Evolutionary conservation across 768 basidiomycete genomes (phyloP).

Genomic region (Rhodotorula toruloides): DNA sequence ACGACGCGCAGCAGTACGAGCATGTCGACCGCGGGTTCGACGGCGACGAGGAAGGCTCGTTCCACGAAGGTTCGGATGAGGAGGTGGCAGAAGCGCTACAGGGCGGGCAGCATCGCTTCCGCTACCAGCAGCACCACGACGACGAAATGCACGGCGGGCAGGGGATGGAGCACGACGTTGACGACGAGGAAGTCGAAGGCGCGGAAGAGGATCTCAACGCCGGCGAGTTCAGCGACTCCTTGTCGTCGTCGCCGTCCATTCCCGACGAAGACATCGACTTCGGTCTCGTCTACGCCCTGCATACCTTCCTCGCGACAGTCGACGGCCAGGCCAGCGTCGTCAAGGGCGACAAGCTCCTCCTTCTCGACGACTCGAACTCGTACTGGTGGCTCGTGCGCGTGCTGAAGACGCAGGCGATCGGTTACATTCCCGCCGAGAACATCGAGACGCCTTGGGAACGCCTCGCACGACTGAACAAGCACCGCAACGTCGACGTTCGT

Average conservation of each 20-base stretch:
- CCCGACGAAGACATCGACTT: conserved; percentile 65
- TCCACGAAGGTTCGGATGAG: not conserved
- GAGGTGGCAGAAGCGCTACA: conserved; percentile 6
- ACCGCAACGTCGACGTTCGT: conserved; percentile 90
- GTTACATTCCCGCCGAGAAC: conserved; percentile 98
- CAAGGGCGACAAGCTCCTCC: conserved; percentile 90
- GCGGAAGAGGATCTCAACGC: conserved; percentile 31
- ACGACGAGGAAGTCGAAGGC: conserved; percentile 19
- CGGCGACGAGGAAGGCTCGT: not conserved
- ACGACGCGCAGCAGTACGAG: not conserved
- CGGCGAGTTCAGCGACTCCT: conserved; percentile 37
- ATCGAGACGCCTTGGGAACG: conserved; percentile 98
- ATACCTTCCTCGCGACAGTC: conserved; percentile 94
- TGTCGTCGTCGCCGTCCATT: conserved; percentile 40
- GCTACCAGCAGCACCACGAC: conserved; percentile 9
- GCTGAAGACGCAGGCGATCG: conserved; percentile 95
- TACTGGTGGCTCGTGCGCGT: conserved; percentile 99
- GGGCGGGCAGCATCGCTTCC: conserved; percentile 5
- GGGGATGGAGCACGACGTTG: not conserved
- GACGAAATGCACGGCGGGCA: conserved; percentile 16
- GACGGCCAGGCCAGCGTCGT: conserved; percentile 98
- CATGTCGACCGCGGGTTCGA: not conserved
- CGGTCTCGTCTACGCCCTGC: conserved; percentile 84
- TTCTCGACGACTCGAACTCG: conserved; percentile 97
- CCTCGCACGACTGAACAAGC: conserved; percentile 89